phyloP scores from a whole-genome alignment of 2,329 filamentous ascomycete genomes.

The Cercospora beticola region DNA sequence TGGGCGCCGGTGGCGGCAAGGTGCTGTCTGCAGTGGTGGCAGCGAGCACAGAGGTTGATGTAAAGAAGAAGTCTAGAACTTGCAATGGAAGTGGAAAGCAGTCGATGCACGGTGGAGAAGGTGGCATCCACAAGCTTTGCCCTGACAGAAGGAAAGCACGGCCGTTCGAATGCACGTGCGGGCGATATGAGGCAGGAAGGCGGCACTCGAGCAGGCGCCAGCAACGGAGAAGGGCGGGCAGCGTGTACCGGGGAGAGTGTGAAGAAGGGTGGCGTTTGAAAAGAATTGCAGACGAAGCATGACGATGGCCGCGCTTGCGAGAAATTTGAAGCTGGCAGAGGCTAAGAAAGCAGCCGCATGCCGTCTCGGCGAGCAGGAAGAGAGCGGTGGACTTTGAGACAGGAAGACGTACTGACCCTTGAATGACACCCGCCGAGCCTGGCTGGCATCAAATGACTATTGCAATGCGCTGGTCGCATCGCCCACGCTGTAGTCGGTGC shows the following conservation, averaged over 20 bases:
- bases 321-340: not conserved
- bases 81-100: not conserved
- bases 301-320: not conserved
- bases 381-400: not conserved
- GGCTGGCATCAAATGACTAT: not conserved
- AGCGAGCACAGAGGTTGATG: not conserved
- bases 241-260: not conserved
- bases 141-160: slow-evolving; percentile 9
- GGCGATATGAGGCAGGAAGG: not conserved
- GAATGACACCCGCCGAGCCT: not conserved
- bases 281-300: not conserved
- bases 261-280: not conserved
- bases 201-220: not conserved
- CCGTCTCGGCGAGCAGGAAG: slow-evolving; percentile 3
- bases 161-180: not conserved
- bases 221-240: not conserved
- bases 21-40: not conserved
- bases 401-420: not conserved
- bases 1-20: not conserved
- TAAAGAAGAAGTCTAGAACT: not conserved
- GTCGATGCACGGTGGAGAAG: not conserved
- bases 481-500: not conserved
- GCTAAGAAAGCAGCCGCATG: not conserved
- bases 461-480: not conserved
- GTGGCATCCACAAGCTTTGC: slow-evolving; percentile 12